These are phyloP conservation scores for Fusarium avenaceum DNA, from an alignment of 2,329 filamentous ascomycete species.

Conservation along the genomic window DNA sequence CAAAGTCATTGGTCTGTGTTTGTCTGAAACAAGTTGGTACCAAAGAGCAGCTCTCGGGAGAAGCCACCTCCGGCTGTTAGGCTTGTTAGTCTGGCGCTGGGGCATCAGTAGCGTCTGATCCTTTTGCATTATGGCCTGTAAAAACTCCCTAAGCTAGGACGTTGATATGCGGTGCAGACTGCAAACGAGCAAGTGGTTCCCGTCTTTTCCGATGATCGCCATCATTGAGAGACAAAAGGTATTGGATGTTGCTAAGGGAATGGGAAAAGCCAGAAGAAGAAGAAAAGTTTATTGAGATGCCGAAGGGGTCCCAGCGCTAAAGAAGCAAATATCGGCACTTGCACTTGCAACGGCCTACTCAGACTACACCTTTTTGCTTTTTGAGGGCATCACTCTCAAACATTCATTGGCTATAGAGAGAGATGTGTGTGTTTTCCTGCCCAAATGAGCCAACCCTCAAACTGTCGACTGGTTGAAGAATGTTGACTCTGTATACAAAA, in stretches of 20 bases:
- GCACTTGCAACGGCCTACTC: not conserved
- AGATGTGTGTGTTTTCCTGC: not conserved
- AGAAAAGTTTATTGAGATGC: not conserved
- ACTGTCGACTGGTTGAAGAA: not conserved
- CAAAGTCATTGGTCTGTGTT: constrained; percentile 32
- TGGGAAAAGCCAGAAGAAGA: not conserved
- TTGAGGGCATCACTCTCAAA: not conserved
- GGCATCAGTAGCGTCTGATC: constrained; percentile 34
- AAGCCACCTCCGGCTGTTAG: constrained; percentile 50
- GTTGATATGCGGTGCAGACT: not conserved
- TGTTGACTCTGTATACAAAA: not conserved
- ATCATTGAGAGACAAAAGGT: not conserved
- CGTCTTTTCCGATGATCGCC: constrained; percentile 17
- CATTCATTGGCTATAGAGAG: not conserved
- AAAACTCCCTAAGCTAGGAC: constrained; percentile 6
- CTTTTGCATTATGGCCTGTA: constrained; percentile 1
- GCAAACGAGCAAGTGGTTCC: constrained; percentile 1
- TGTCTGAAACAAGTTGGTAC: constrained; percentile 49
- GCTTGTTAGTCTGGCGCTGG: constrained; percentile 38
- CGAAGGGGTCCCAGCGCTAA: not conserved
- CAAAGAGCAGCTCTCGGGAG: constrained; percentile 48
- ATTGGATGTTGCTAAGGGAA: not conserved
- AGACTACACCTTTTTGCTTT: not conserved
- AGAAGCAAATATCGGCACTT: not conserved
- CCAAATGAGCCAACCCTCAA: not conserved